These are phyloP conservation scores for Pseudogymnoascus sp. DNA, from an alignment of 2,329 filamentous ascomycete genomes.

Conservation along the genomic window DNA sequence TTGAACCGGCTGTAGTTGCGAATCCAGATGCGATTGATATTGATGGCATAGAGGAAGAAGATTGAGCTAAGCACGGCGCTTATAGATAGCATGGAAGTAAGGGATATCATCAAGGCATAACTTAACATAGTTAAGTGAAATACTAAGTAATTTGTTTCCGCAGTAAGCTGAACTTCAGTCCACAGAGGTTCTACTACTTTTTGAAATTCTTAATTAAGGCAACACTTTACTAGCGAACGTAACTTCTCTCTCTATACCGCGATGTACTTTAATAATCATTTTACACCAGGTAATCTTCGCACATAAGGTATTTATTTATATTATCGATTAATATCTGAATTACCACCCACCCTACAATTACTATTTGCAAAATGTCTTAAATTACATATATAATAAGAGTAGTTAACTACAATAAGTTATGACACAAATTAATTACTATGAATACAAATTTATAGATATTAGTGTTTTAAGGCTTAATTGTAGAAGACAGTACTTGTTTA, in stretches of 20 bases:
- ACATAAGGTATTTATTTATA: no score
- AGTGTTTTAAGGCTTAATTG: no score
- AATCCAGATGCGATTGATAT: conserved; percentile 85
- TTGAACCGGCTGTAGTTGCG: conserved; percentile 38
- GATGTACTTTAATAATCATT: no score
- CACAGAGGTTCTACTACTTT: background rate
- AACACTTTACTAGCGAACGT: background rate
- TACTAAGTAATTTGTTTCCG: background rate
- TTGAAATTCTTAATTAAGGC: background rate
- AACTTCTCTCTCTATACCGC: background rate
- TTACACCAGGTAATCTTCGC: no score
- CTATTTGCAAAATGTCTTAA: no score
- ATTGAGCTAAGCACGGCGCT: background rate
- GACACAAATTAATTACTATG: no score
- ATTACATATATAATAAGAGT: background rate
- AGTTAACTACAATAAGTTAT: no score
- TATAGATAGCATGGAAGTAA: background rate
- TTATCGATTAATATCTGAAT: no score
- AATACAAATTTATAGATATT: no score
- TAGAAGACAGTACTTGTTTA: no score
- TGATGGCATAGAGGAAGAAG: conserved; percentile 55
- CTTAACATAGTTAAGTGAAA: conserved; percentile 12
- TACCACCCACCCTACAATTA: no score
- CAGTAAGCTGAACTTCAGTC: background rate
- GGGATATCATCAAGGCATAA: background rate